Conservation (phyloP, 805 yeast species). For the Schwanniomyces vanrijiae region DNA sequence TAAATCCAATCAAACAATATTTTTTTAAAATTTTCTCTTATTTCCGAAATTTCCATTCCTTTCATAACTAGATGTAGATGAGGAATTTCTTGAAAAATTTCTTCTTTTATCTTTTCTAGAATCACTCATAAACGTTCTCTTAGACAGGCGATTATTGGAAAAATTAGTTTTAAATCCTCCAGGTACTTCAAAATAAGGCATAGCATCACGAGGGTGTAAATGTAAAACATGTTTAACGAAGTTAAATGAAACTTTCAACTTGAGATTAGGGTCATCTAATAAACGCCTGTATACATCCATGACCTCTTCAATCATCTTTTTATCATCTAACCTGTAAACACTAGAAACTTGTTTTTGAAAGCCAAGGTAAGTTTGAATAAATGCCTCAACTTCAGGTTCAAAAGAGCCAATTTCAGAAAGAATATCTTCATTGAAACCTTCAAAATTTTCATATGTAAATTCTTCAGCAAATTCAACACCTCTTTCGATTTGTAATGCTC, state of each 20-base stretch:
- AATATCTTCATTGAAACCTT: constrained; percentile 25
- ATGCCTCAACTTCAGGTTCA: constrained; percentile 22
- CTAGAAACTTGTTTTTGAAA: constrained; percentile 26
- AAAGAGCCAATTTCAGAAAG: constrained; percentile 15
- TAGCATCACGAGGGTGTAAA: constrained; percentile 22
- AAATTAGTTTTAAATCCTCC: constrained; percentile 20
- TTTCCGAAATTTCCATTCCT: neutral
- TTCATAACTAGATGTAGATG: neutral
- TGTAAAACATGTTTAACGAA: constrained; percentile 21
- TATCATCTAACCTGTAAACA: constrained; percentile 19
- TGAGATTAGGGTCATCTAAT: constrained; percentile 17
- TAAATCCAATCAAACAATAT: neutral
- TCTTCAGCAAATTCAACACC: constrained; percentile 55
- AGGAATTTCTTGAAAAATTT: constrained; percentile 12
- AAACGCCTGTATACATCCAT: constrained; percentile 21
- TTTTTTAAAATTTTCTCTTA: neutral
- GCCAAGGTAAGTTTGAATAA: constrained; percentile 24
- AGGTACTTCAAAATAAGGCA: constrained; percentile 23
- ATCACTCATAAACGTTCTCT: constrained; percentile 8
- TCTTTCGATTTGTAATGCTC: constrained; percentile 45
- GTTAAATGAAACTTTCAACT: constrained; percentile 14
- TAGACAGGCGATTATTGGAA: constrained; percentile 7
- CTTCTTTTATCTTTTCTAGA: constrained; percentile 6
- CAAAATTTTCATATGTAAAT: constrained; percentile 37
- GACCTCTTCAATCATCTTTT: constrained; percentile 30